phyloP scores from a whole-genome alignment of 1,284 basidiomycete species.

The Cryptococcus sp. region DNA sequence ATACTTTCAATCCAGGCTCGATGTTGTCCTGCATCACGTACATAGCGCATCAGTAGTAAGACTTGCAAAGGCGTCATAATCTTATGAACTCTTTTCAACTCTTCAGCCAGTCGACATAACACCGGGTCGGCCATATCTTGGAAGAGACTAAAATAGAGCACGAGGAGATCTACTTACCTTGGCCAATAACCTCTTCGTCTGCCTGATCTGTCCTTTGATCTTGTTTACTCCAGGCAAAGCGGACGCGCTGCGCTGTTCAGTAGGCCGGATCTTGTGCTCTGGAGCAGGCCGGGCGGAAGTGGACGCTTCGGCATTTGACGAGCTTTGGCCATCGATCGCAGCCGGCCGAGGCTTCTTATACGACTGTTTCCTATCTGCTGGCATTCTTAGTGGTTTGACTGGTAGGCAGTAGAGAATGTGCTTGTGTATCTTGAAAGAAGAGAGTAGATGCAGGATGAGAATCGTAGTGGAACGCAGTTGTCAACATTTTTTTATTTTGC shows the following conservation, averaged over 20 bases:
- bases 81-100: background rate
- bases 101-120: background rate
- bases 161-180: conserved; percentile 58
- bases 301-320: conserved; percentile 1
- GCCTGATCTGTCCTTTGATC: conserved; percentile 73
- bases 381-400: background rate
- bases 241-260: conserved; percentile 32
- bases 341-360: conserved; percentile 13
- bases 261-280: conserved; percentile 24
- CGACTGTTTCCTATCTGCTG: background rate
- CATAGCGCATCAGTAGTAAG: background rate
- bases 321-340: background rate
- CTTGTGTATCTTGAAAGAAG: background rate
- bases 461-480: too few relatives aligned
- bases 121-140: background rate
- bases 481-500: background rate
- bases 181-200: conserved; percentile 73
- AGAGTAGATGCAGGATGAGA: conserved; percentile 4
- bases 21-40: conserved; percentile 63
- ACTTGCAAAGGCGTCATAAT: background rate
- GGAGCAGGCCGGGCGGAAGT: conserved; percentile 9
- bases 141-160: background rate
- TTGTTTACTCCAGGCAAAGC: conserved; percentile 57
- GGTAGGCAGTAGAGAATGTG: background rate
- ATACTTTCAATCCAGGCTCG: conserved; percentile 72